Evolutionary conservation across 1,139 yeast species (phyloP).

Genomic region (Pichia sp.): DNA sequence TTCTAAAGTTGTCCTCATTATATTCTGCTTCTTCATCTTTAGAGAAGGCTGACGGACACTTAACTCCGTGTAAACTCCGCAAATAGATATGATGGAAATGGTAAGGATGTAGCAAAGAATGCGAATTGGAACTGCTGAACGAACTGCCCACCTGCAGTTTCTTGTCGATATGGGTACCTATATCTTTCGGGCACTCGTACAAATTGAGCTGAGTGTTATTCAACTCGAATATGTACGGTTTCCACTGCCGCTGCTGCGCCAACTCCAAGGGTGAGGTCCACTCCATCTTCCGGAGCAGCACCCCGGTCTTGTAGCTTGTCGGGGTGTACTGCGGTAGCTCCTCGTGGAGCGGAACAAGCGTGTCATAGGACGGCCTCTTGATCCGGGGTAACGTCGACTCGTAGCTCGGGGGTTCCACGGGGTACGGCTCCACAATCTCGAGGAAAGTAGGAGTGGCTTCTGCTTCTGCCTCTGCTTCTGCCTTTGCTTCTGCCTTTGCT

Average conservation of each 20-base stretch:
- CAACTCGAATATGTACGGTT: constrained; percentile 51
- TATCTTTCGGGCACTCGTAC: constrained; percentile 30
- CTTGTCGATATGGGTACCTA: constrained; percentile 7
- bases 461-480: too few relatives aligned
- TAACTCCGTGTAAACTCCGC: constrained; percentile 3
- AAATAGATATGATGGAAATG: constrained; percentile 15
- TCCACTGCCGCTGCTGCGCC: constrained; percentile 58
- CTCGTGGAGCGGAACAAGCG: constrained; percentile 26
- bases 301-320: constrained; percentile 47
- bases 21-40: constrained; percentile 2
- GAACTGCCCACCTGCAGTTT: constrained; percentile 12
- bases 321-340: constrained; percentile 49
- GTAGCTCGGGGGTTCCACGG: constrained; percentile 28
- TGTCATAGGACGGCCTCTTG: constrained; percentile 40
- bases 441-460: constrained; percentile 9
- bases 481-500: too few relatives aligned
- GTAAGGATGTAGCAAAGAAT: constrained; percentile 16
- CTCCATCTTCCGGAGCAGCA: constrained; percentile 51
- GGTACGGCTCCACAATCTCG: constrained; percentile 23
- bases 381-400: constrained; percentile 25
- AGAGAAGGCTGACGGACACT: constrained; percentile 7
- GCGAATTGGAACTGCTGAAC: constrained; percentile 10
- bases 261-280: constrained; percentile 64
- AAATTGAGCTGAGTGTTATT: constrained; percentile 71
- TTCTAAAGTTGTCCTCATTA: constrained; percentile 27